A percentile compares a stretch with the other conserved stretches of the same genome.
Conservation (phyloP, 2,329 filamentous ascomycete species). For the Chrysoporthe deuterocubensis region DNA sequence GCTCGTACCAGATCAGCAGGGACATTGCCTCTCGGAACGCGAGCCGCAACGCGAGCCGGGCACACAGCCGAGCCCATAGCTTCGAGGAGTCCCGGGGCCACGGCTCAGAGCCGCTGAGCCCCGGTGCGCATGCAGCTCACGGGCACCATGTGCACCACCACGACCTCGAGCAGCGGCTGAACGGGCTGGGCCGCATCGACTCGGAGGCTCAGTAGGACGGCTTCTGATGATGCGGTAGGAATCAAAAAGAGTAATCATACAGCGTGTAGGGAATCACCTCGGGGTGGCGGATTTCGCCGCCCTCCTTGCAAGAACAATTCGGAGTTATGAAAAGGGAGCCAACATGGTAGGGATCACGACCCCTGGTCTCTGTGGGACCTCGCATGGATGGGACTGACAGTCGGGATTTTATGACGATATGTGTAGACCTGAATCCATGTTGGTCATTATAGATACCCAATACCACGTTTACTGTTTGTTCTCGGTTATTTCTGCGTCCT, state of each 20-base stretch:
- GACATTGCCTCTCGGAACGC: conserved; percentile 18
- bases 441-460: conserved; percentile 23
- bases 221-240: neutral
- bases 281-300: neutral
- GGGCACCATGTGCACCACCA: conserved; percentile 14
- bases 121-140: conserved; percentile 10
- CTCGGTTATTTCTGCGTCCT: neutral
- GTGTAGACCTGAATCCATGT: conserved; percentile 14
- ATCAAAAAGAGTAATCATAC: neutral
- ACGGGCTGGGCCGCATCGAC: conserved; percentile 25
- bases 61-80: conserved; percentile 21
- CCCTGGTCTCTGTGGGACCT: neutral
- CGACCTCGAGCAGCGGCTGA: conserved; percentile 23
- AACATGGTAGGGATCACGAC: neutral
- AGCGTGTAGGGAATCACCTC: neutral
- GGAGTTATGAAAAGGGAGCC: neutral
- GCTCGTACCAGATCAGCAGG: conserved; percentile 24
- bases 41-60: conserved; percentile 21
- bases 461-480: conserved; percentile 7
- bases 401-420: conserved; percentile 15
- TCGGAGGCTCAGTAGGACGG: conserved; percentile 25
- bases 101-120: conserved; percentile 10
- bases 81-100: conserved; percentile 20
- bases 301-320: neutral
- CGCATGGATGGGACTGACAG: conserved; percentile 3